Evolutionary conservation across 768 basidiomycete species (phyloP), one percentile per base, ranked within the genome.

Genomic region (Roridomyces roridus): DNA sequence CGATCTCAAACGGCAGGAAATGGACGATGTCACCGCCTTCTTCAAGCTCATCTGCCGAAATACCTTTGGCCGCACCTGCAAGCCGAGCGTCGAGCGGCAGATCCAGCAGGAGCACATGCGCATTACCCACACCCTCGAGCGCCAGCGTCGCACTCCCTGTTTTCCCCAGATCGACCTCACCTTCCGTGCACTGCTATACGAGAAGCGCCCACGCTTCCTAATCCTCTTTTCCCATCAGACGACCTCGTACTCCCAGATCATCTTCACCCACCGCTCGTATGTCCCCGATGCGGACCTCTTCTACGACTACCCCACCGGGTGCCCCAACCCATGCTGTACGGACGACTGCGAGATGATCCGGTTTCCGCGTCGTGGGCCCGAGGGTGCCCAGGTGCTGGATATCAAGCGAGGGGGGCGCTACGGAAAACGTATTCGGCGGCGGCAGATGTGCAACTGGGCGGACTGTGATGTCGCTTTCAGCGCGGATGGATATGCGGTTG

Each of bases 311-410:
- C 89, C 89, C 6, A 89, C 85, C 10, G 89, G 89, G 15, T 91
- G 89, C 64, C 88, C 87, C 26, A 91, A 89, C 55, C 88, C 87
- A 2, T 88, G 85, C 65, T 91, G 89, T 69, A 87, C 83, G 29
- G 89, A 91, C 58, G 88, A 91, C 67, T 91, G 89, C 67, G 89
- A 91, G 72, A 88, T 91, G 82, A 86, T 91, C 64, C 85, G 89
- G 46, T 91, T 91, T 60, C 89, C 89, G 3, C 76, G 89, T 52
- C 75, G 79, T 52, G 89, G 89, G 2, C 64, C 82, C 20, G 84
- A 85, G 52, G 77, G 75, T 3, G 89, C 89, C 6, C 80, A 80
- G 4, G 76, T 91, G 37, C 77, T 91, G 31, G 78, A 86, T 37
- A 78, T 89, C 65, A 85, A 83, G 62, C 78, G 82, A n/a, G 82